These are phyloP conservation scores for Dissophora ornata DNA, from an alignment of 192 early-diverging fungal species.

Conservation along the genomic window DNA sequence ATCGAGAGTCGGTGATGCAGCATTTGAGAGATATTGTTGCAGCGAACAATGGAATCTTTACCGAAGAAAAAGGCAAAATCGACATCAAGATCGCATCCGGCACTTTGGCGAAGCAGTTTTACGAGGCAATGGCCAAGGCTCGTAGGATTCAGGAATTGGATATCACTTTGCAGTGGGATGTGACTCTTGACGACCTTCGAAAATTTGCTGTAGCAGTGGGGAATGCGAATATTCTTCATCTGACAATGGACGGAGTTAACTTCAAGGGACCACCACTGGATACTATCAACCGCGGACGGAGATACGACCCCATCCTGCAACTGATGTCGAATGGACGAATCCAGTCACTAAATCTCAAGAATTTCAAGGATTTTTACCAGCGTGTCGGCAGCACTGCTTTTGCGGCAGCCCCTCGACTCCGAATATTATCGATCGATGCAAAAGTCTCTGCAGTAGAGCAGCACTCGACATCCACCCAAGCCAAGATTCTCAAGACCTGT, in stretches of 20 bases:
- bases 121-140: background rate
- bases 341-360: background rate
- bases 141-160: background rate
- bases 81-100: background rate
- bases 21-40: background rate
- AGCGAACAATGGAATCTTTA: background rate
- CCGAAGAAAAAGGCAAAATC: background rate
- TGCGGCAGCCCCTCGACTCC: background rate
- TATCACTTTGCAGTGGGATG: background rate
- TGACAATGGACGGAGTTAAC: background rate
- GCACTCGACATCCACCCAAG: slow-evolving; percentile 1
- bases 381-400: background rate
- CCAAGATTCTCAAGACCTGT: background rate
- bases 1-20: background rate
- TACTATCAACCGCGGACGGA: background rate
- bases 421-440: too few relatives aligned
- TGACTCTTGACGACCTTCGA: background rate
- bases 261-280: background rate
- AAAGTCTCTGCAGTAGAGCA: too few relatives aligned
- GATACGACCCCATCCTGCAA: slow-evolving; percentile 11
- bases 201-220: background rate
- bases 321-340: slow-evolving; percentile 9
- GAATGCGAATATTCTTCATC: background rate
- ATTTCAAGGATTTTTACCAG: background rate
- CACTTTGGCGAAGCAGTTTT: background rate